Conservation (phyloP, 2,329 filamentous ascomycete species). For the Fusarium mundagurra region DNA sequence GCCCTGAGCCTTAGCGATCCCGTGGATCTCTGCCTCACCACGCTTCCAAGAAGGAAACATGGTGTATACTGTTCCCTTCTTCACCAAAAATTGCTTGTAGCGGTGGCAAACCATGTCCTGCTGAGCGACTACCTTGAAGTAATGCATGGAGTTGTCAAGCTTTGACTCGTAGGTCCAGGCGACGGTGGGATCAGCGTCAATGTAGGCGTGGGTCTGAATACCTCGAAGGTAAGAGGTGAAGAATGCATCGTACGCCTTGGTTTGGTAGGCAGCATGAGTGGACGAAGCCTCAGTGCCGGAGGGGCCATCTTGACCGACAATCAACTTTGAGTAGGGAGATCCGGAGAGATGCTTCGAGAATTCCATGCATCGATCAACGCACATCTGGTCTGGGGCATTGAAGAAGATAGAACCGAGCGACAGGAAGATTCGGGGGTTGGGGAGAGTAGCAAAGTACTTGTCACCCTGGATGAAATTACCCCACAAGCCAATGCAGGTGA, state of each 20-base stretch:
- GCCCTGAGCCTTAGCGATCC: slow-evolving; percentile 15
- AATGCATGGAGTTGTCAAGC: slow-evolving; percentile 23
- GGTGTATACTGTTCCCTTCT: background rate
- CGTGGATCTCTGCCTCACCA: slow-evolving; percentile 13
- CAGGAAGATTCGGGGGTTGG: slow-evolving; percentile 14
- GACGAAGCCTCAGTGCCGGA: background rate
- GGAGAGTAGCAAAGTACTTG: slow-evolving; percentile 10
- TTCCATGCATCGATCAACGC: slow-evolving; percentile 15
- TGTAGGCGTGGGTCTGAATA: slow-evolving; percentile 14
- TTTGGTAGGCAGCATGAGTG: slow-evolving; percentile 18
- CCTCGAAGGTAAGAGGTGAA: slow-evolving; percentile 16
- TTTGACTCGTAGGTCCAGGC: slow-evolving; percentile 19
- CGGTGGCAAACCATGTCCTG: slow-evolving; percentile 21
- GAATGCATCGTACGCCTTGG: slow-evolving; percentile 22
- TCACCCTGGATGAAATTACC: slow-evolving; percentile 36
- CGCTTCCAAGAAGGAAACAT: slow-evolving; percentile 42
- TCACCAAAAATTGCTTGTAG: background rate
- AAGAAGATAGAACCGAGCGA: slow-evolving; percentile 32
- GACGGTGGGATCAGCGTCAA: background rate
- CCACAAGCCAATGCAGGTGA: slow-evolving; percentile 30
- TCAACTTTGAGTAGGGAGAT: background rate
- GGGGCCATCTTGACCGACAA: slow-evolving; percentile 33
- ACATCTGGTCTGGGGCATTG: slow-evolving; percentile 31
- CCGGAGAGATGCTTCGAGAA: slow-evolving; percentile 12
- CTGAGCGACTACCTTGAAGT: slow-evolving; percentile 22